Evolutionary conservation across 768 basidiomycete genomes (phyloP).

Genomic region (Boletus vinaceobasis): DNA sequence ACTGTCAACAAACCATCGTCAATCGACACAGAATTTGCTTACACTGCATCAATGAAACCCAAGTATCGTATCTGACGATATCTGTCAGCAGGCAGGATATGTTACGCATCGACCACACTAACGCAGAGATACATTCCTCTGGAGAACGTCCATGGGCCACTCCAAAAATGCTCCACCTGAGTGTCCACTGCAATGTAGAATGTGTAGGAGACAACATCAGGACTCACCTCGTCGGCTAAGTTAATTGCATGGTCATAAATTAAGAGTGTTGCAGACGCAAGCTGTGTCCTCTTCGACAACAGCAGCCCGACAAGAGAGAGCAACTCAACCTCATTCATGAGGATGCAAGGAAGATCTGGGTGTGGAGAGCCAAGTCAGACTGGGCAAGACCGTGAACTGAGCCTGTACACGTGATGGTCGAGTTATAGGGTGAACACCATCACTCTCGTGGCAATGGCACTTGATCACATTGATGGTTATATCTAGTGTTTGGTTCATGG

Average conservation of each 20-base stretch:
- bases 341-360: neutral
- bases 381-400: neutral
- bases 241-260: slow-evolving; percentile 12
- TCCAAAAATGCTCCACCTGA: slow-evolving; percentile 14
- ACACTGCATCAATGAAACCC: slow-evolving; percentile 7
- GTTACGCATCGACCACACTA: neutral
- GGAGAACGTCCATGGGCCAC: slow-evolving; percentile 9
- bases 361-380: neutral
- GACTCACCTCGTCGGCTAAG: slow-evolving; percentile 5
- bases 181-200: neutral
- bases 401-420: neutral
- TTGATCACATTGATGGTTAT: neutral
- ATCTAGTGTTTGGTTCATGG: neutral
- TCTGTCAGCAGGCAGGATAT: neutral
- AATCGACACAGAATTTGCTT: neutral
- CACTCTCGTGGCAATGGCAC: neutral
- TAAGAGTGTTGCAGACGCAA: slow-evolving; percentile 6
- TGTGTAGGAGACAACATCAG: neutral
- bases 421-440: neutral
- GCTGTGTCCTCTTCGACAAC: neutral
- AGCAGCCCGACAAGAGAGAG: neutral
- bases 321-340: neutral
- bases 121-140: slow-evolving; percentile 9
- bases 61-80: slow-evolving; percentile 9
- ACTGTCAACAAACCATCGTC: neutral